Conservation (phyloP, 176 grass and related monocot genomes). For the Luzula sylvatica region DNA sequence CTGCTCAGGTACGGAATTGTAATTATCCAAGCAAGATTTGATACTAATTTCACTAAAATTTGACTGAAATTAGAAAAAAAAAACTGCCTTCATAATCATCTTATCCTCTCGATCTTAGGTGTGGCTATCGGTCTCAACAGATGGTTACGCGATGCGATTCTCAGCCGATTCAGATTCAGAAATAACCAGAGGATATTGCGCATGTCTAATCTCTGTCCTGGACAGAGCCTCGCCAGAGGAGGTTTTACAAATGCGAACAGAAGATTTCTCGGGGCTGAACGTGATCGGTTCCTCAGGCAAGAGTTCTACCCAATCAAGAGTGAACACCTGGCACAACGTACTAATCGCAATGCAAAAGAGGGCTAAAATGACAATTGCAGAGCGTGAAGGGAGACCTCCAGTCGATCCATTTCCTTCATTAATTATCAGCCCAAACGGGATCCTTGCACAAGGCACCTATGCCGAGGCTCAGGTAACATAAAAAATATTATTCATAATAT, state of each 20-base stretch:
- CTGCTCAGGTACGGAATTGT: slow-evolving; percentile 49
- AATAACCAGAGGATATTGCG: slow-evolving; percentile 79
- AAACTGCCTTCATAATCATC: neutral
- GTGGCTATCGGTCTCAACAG: slow-evolving; percentile 19
- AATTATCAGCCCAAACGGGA: slow-evolving; percentile 49
- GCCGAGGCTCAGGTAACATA: slow-evolving; percentile 78
- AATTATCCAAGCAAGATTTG: neutral
- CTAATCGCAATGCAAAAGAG: slow-evolving; percentile 86
- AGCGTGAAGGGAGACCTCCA: slow-evolving; percentile 41
- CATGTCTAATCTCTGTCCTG: slow-evolving; percentile 59
- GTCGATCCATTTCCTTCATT: slow-evolving; percentile 74
- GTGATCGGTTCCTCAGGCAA: slow-evolving; percentile 27
- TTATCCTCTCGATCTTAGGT: slow-evolving; percentile 13
- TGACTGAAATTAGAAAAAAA: too few species aligned
- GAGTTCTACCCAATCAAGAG: slow-evolving; percentile 31
- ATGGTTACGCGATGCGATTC: slow-evolving; percentile 53
- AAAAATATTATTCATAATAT: too few species aligned
- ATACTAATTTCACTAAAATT: too few species aligned
- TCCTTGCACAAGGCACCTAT: slow-evolving; percentile 67
- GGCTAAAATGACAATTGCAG: slow-evolving; percentile 47
- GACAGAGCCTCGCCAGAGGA: slow-evolving; percentile 61
- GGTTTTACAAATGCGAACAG: slow-evolving; percentile 45
- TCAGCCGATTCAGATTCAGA: slow-evolving; percentile 89
- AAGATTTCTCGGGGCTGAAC: slow-evolving; percentile 52
- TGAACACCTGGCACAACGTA: slow-evolving; percentile 92